Evolutionary conservation across 352 stramenopile species (phyloP).

Genomic region (Ophiocytium majus): DNA sequence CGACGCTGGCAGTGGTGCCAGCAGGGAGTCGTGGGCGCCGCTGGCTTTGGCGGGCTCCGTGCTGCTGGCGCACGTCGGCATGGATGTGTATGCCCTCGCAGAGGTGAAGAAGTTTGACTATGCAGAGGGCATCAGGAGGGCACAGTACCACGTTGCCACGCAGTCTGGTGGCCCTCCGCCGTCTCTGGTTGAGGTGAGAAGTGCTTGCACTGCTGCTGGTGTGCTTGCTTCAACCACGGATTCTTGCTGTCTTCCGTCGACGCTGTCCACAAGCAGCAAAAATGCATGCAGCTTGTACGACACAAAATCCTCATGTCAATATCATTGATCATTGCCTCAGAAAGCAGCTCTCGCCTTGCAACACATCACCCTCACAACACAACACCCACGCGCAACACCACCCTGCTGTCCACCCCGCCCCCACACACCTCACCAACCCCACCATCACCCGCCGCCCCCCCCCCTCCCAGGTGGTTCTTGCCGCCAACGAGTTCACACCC

Average conservation of each 20-base stretch:
- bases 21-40: too few relatives aligned
- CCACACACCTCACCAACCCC: neutral
- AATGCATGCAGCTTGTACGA: too few relatives aligned
- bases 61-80: too few relatives aligned
- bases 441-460: neutral
- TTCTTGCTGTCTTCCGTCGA: too few relatives aligned
- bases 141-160: neutral
- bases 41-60: too few relatives aligned
- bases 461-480: neutral
- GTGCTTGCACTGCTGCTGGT: neutral
- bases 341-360: neutral
- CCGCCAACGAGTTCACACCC: neutral
- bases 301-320: neutral
- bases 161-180: neutral
- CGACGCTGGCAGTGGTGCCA: too few relatives aligned
- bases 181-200: neutral
- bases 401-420: too few relatives aligned
- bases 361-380: too few relatives aligned
- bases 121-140: neutral
- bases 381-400: neutral
- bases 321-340: neutral
- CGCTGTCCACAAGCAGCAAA: too few relatives aligned
- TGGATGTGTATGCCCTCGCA: too few relatives aligned
- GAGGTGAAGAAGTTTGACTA: neutral
- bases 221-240: too few relatives aligned